These are phyloP conservation scores for Lachnellula hyalina DNA, from an alignment of 2,329 filamentous ascomycete species.

Conservation along the genomic window DNA sequence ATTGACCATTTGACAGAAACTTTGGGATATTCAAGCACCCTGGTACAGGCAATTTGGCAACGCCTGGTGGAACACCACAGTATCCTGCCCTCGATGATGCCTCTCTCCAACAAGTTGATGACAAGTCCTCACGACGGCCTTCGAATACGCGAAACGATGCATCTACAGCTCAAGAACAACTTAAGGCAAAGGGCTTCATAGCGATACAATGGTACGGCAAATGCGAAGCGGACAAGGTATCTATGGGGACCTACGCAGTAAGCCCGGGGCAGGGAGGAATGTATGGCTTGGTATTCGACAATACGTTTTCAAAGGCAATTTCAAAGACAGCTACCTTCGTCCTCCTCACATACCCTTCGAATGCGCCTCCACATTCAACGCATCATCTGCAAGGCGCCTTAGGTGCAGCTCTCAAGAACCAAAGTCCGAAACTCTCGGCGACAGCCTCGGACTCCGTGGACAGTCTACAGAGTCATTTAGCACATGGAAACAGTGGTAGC, in stretches of 20 bases:
- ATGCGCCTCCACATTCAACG: constrained; percentile 67
- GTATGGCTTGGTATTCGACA: constrained; percentile 96
- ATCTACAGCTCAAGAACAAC: constrained; percentile 55
- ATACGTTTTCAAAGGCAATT: constrained; percentile 93
- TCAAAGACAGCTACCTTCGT: constrained; percentile 96
- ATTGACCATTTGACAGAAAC: constrained; percentile 51
- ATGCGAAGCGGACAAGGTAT: constrained; percentile 93
- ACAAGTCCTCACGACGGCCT: constrained; percentile 25
- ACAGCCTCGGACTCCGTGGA: constrained; percentile 52
- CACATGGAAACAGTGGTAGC: constrained; percentile 23
- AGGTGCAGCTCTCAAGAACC: constrained; percentile 32
- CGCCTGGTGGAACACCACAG: constrained; percentile 11
- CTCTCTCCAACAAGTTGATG: constrained; percentile 23
- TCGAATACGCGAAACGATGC: constrained; percentile 50
- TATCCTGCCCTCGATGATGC: constrained; percentile 21
- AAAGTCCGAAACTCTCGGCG: constrained; percentile 41
- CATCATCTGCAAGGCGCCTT: constrained; percentile 62
- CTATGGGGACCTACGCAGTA: constrained; percentile 84
- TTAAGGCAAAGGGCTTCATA: constrained; percentile 63
- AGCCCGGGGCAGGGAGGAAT: constrained; percentile 71
- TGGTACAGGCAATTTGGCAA: constrained; percentile 43
- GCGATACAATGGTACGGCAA: constrained; percentile 83
- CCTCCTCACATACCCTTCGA: constrained; percentile 86
- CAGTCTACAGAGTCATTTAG: constrained; percentile 50
- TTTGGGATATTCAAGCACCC: constrained; percentile 98